phyloP scores from a whole-genome alignment of 345 rosid genomes.

The Litchi chinensis region DNA sequence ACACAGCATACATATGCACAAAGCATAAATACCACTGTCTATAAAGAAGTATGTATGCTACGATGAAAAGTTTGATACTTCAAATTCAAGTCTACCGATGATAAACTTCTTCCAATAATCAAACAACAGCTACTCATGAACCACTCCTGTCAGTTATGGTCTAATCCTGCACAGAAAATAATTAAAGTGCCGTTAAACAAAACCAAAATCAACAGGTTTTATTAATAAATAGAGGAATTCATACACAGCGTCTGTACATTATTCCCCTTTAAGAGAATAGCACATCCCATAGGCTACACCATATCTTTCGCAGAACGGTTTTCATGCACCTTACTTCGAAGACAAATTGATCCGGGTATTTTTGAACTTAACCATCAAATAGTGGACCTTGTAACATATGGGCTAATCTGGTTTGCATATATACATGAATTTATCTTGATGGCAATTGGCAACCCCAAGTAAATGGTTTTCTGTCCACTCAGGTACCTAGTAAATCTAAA shows the following conservation, averaged over 20 bases:
- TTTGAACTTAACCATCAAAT: neutral
- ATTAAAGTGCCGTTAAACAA: neutral
- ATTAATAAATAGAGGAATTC: neutral
- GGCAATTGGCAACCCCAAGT: neutral
- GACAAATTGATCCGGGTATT: neutral
- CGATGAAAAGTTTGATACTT: neutral
- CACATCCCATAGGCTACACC: neutral
- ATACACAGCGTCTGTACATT: neutral
- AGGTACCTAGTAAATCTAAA: neutral
- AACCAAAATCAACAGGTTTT: neutral
- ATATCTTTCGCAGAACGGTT: neutral
- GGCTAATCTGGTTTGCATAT: neutral
- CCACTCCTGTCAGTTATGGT: neutral
- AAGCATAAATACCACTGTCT: constrained; percentile 1
- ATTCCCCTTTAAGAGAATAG: neutral
- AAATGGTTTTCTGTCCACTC: neutral
- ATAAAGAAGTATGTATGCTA: neutral
- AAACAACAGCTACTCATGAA: neutral
- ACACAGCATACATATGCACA: constrained; percentile 8
- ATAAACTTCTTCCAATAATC: constrained; percentile 6
- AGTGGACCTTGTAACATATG: neutral
- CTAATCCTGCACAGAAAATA: constrained; percentile 18
- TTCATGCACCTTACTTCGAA: neutral
- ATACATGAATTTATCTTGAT: neutral
- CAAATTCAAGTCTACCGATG: constrained; percentile 3